Conservation (phyloP, 805 yeast genomes). For the Lipomyces kockii region DNA sequence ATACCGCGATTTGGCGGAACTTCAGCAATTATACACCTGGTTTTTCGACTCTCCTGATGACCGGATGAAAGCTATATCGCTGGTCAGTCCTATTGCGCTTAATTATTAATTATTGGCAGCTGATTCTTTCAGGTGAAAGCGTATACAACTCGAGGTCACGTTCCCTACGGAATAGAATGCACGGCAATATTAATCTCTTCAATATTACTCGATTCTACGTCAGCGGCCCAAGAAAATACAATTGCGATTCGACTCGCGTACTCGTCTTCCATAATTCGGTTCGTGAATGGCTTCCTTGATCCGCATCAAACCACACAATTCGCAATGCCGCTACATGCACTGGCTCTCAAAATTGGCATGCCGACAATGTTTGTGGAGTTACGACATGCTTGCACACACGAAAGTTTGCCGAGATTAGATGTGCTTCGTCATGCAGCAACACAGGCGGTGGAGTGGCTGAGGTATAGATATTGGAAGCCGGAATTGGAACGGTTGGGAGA, state of each 20-base stretch:
- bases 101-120: background rate
- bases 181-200: slow-evolving; percentile 65
- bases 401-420: slow-evolving; percentile 70
- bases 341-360: slow-evolving; percentile 70
- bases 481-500: slow-evolving; percentile 13
- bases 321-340: slow-evolving; percentile 76
- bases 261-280: slow-evolving; percentile 42
- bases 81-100: slow-evolving; percentile 10
- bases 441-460: slow-evolving; percentile 76
- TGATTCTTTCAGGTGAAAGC: slow-evolving; percentile 45
- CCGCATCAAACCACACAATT: slow-evolving; percentile 77
- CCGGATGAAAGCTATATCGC: slow-evolving; percentile 18
- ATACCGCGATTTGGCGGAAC: slow-evolving; percentile 24
- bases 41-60: slow-evolving; percentile 16
- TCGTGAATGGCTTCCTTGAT: slow-evolving; percentile 90
- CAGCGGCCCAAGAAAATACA: slow-evolving; percentile 41
- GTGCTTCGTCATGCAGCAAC: slow-evolving; percentile 64
- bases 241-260: slow-evolving; percentile 57
- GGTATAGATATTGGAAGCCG: slow-evolving; percentile 68
- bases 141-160: slow-evolving; percentile 60
- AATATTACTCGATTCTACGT: slow-evolving; percentile 50
- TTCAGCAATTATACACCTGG: slow-evolving; percentile 19
- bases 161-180: slow-evolving; percentile 75
- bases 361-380: slow-evolving; percentile 87
- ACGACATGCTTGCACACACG: slow-evolving; percentile 92